A percentile compares a stretch with the other conserved stretches of the same genome.
These are phyloP conservation scores for Dictyostelium intermedium DNA, from an alignment of 78 protist species.

Conservation along the genomic window DNA sequence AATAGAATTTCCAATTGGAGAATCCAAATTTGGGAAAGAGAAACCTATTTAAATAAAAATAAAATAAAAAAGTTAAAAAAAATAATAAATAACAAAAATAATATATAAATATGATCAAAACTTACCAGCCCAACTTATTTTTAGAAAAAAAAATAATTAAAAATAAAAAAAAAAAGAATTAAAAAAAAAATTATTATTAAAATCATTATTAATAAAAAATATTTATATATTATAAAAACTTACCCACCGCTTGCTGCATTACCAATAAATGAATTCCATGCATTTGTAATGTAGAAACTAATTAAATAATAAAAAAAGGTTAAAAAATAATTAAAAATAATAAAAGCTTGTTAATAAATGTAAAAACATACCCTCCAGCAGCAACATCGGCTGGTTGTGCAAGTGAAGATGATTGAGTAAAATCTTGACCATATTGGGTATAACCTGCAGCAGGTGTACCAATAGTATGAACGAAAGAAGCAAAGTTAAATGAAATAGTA, in stretches of 20 bases:
- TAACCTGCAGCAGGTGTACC: conserved; percentile 63
- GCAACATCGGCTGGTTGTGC: conserved; percentile 86
- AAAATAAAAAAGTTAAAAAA: not conserved
- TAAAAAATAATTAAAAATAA: too few species aligned
- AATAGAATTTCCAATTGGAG: conserved; percentile 52
- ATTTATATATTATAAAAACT: too few species aligned
- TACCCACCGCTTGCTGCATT: not conserved
- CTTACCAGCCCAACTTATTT: too few species aligned
- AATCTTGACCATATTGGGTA: conserved; percentile 54
- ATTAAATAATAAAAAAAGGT: too few species aligned
- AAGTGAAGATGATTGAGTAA: not conserved
- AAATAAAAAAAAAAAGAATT: too few species aligned
- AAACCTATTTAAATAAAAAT: conserved; percentile 39
- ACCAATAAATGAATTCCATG: conserved; percentile 1
- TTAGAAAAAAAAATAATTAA: too few species aligned
- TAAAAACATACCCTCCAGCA: conserved; percentile 55
- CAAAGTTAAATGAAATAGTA: conserved; percentile 72
- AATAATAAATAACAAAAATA: too few species aligned
- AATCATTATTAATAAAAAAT: too few species aligned
- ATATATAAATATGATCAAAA: too few species aligned
- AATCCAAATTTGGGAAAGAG: conserved; percentile 64
- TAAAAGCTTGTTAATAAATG: too few species aligned
- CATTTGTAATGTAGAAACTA: not conserved
- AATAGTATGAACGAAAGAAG: conserved; percentile 72
- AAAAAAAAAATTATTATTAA: too few species aligned